Conservation (phyloP, 2,329 filamentous ascomycete genomes). For the Tolypocladium tundrense region DNA sequence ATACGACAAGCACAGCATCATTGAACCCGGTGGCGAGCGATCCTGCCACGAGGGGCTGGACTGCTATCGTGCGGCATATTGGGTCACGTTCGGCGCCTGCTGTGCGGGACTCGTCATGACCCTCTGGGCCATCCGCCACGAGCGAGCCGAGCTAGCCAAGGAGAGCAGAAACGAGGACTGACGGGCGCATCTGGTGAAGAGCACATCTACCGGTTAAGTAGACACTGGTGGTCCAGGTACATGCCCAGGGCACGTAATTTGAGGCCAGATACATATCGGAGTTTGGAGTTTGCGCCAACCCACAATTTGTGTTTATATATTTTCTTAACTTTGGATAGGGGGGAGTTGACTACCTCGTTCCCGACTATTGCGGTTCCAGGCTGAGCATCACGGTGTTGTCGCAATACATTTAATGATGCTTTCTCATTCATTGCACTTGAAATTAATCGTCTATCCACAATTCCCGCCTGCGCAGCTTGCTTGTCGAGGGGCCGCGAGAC, state of each 20-base stretch:
- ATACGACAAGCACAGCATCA: slow-evolving; percentile 68
- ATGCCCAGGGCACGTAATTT: not conserved
- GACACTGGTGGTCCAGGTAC: no score
- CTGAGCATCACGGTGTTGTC: not conserved
- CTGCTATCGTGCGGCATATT: slow-evolving; percentile 77
- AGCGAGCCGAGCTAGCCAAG: slow-evolving; percentile 30
- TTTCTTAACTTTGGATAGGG: not conserved
- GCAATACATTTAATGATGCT: not conserved
- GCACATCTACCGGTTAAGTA: not conserved
- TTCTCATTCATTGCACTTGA: not conserved
- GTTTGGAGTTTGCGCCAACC: not conserved
- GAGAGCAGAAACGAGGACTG: slow-evolving; percentile 21
- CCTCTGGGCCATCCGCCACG: slow-evolving; percentile 58
- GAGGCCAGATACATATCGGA: not conserved
- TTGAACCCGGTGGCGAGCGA: slow-evolving; percentile 58
- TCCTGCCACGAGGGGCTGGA: slow-evolving; percentile 66
- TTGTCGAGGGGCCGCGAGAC: not conserved
- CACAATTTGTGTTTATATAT: not conserved
- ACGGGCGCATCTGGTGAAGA: not conserved
- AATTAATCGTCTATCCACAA: not conserved
- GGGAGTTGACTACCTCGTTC: no score
- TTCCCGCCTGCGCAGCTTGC: not conserved
- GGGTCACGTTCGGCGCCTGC: slow-evolving; percentile 65
- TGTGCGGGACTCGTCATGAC: slow-evolving; percentile 58
- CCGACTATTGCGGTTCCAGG: no score